A percentile compares a stretch with the other conserved stretches of the same genome.
Conservation (phyloP, 768 basidiomycete genomes). For the Kwoniella pini region DNA sequence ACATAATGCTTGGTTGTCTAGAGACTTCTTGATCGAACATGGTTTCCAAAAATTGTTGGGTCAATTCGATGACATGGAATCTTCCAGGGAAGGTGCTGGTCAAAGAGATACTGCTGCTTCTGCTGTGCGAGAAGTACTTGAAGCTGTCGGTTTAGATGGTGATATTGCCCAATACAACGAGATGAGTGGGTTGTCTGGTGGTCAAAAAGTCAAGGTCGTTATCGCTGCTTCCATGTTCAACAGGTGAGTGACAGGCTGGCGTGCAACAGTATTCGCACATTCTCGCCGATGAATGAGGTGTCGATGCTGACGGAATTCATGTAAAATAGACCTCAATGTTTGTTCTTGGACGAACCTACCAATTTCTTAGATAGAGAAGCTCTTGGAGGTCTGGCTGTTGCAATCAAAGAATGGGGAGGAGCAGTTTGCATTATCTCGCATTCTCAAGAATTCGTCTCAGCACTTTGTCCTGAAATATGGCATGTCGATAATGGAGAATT, state of each 20-base stretch:
- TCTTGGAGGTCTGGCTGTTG: constrained; percentile 84
- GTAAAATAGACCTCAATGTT: constrained; percentile 40
- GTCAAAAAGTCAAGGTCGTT: constrained; percentile 88
- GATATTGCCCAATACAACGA: constrained; percentile 99
- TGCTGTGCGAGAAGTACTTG: constrained; percentile 84
- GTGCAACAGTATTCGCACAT: not conserved
- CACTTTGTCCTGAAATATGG: constrained; percentile 81
- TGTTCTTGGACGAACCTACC: constrained; percentile 77
- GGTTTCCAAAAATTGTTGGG: constrained; percentile 87
- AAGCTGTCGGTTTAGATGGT: constrained; percentile 93
- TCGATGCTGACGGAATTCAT: constrained; percentile 1
- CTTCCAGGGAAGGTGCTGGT: constrained; percentile 92
- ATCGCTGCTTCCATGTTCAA: constrained; percentile 91
- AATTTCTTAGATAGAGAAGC: constrained; percentile 98
- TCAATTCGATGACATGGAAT: constrained; percentile 94
- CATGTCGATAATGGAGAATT: constrained; percentile 81
- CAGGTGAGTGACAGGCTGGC: constrained; percentile 60
- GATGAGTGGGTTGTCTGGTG: constrained; percentile 89
- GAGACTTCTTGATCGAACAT: constrained; percentile 79
- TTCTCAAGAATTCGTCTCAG: constrained; percentile 60
- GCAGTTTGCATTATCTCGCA: constrained; percentile 80
- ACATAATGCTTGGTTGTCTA: constrained; percentile 87
- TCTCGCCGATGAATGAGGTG: constrained; percentile 63
- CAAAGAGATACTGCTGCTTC: constrained; percentile 78
- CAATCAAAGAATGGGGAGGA: constrained; percentile 92